These are phyloP conservation scores for Rhinocladiella similis DNA, from an alignment of 2,329 filamentous ascomycete genomes.

Conservation along the genomic window DNA sequence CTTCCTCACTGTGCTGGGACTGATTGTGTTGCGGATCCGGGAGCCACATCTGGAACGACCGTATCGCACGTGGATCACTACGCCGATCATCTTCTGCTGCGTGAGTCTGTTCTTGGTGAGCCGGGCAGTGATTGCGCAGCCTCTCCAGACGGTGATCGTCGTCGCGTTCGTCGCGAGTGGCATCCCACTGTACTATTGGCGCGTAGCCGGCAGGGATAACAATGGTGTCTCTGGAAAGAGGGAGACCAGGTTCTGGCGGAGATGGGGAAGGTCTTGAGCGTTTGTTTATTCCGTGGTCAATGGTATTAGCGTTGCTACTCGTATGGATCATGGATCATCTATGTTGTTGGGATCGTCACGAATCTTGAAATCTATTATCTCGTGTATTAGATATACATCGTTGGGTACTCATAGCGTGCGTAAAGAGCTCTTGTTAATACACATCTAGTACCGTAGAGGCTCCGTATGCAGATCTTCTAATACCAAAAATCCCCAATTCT, in stretches of 20 bases:
- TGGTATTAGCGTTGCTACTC: no score
- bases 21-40: slow-evolving; percentile 84
- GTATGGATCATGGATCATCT: no score
- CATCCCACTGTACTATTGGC: slow-evolving; percentile 85
- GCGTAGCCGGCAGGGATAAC: slow-evolving; percentile 67
- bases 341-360: not conserved
- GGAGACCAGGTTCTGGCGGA: slow-evolving; percentile 42
- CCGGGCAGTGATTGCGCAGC: slow-evolving; percentile 85
- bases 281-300: no score
- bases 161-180: slow-evolving; percentile 81
- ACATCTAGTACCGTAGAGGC: no score
- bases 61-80: slow-evolving; percentile 95
- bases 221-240: slow-evolving; percentile 24
- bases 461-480: no score
- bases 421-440: no score
- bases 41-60: slow-evolving; percentile 87
- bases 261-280: slow-evolving; percentile 29
- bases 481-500: no score
- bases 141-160: slow-evolving; percentile 84
- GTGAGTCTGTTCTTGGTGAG: slow-evolving; percentile 90
- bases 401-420: no score
- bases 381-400: no score
- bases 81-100: slow-evolving; percentile 97
- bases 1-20: slow-evolving; percentile 88
- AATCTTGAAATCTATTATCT: not conserved